Evolutionary conservation across 768 basidiomycete species (phyloP).

Genomic region (Leccinum arenicola): DNA sequence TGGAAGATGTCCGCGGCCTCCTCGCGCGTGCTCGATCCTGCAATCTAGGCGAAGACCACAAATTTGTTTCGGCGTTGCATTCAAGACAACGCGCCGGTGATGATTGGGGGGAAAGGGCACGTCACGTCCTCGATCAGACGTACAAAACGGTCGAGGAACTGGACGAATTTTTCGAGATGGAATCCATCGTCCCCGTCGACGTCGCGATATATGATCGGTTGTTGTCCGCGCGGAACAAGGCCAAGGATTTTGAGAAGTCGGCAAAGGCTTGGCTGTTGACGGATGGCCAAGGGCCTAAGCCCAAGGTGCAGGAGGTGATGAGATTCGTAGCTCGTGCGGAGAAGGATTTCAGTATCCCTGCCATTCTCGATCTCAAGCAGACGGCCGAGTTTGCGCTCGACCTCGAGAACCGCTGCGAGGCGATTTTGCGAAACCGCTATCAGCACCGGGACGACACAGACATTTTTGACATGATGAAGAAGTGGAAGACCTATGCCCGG

Average conservation of each 20-base stretch:
- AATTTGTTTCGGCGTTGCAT: constrained; percentile 60
- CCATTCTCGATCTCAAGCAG: constrained; percentile 62
- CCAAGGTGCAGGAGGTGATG: constrained; percentile 67
- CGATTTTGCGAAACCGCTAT: constrained; percentile 65
- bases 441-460: constrained; percentile 54
- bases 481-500: constrained; percentile 72
- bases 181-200: constrained; percentile 68
- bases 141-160: constrained; percentile 76
- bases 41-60: constrained; percentile 62
- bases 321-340: constrained; percentile 68
- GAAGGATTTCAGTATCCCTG: constrained; percentile 71
- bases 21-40: constrained; percentile 68
- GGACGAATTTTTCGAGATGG: constrained; percentile 65
- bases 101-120: constrained; percentile 75
- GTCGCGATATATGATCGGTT: constrained; percentile 63
- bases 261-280: constrained; percentile 68
- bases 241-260: constrained; percentile 77
- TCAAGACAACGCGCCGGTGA: constrained; percentile 64
- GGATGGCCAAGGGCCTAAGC: constrained; percentile 52
- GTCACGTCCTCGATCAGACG: constrained; percentile 60
- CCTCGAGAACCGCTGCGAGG: constrained; percentile 72
- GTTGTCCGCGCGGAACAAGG: constrained; percentile 60
- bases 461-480: constrained; percentile 67
- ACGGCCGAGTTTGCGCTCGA: constrained; percentile 76
- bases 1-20: constrained; percentile 75